Evolutionary conservation across 345 rosid species (phyloP).

Genomic region (Isatis tinctoria): DNA sequence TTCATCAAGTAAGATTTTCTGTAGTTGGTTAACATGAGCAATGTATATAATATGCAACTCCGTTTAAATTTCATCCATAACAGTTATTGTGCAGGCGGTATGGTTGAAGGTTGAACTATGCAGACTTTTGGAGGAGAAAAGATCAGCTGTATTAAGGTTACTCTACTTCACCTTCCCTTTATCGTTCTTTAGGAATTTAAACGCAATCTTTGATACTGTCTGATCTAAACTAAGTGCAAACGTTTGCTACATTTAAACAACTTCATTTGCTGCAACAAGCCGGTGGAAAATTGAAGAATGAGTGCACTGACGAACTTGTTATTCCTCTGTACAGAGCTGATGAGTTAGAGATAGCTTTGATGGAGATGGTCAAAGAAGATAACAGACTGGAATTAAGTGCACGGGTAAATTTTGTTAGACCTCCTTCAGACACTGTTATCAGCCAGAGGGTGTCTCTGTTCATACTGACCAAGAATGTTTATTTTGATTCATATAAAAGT

Average conservation of each 20-base stretch:
- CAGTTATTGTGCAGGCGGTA: conserved; percentile 64
- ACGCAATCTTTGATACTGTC: neutral
- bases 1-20: neutral
- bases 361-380: conserved; percentile 92
- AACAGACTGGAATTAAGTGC: conserved; percentile 75
- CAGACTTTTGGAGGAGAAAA: conserved; percentile 79
- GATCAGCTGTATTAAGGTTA: conserved; percentile 78
- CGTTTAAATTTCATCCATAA: conserved; percentile 48
- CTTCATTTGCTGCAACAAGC: neutral
- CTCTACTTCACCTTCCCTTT: conserved; percentile 7
- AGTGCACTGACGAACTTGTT: neutral
- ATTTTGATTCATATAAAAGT: neutral
- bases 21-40: neutral
- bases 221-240: too few species aligned
- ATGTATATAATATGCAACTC: conserved; percentile 25
- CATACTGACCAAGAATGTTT: neutral
- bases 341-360: conserved; percentile 89
- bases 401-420: conserved; percentile 41
- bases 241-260: neutral
- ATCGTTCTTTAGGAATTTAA: neutral
- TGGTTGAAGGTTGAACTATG: conserved; percentile 93
- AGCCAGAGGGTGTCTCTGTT: neutral
- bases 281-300: neutral
- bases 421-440: neutral
- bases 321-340: conserved; percentile 62